Percentiles rank a stretch among this genome's conserved stretches.
Evolutionary conservation across 23 red algal genomes (phyloP).

Genomic region (Gracilaria domingensis): DNA sequence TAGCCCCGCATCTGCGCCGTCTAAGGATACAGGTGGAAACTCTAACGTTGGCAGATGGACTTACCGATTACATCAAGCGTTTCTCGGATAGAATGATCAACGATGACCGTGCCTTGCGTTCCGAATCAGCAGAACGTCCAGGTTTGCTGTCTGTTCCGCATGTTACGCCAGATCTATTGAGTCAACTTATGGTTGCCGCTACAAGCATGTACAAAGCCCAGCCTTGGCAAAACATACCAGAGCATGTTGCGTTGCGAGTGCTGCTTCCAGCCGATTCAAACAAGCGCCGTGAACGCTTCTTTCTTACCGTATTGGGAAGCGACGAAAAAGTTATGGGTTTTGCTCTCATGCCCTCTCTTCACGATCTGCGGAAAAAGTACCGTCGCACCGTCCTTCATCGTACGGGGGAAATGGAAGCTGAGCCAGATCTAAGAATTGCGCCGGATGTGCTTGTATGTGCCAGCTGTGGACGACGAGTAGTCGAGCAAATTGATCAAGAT

Average conservation of each 20-base stretch:
- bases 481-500: conserved; percentile 1
- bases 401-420: background rate
- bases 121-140: conserved; percentile 57
- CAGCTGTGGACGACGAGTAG: conserved; percentile 50
- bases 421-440: background rate
- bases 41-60: conserved; percentile 71
- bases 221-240: conserved; percentile 69
- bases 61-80: conserved; percentile 51
- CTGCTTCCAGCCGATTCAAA: conserved; percentile 7
- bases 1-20: conserved; percentile 11
- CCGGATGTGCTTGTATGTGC: conserved; percentile 57
- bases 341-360: conserved; percentile 51
- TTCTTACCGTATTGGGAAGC: conserved; percentile 54
- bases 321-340: conserved; percentile 54
- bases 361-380: conserved; percentile 52
- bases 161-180: conserved; percentile 13
- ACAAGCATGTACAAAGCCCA: conserved; percentile 33
- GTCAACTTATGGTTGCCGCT: conserved; percentile 25
- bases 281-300: conserved; percentile 35
- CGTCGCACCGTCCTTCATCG: conserved; percentile 35
- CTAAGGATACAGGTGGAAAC: conserved; percentile 35
- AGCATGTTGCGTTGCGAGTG: conserved; percentile 71
- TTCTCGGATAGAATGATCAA: conserved; percentile 73
- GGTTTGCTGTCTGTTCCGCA: conserved; percentile 50
- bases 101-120: conserved; percentile 36